These are phyloP conservation scores for Collybia sordida DNA, from an alignment of 768 basidiomycete genomes.

Conservation along the genomic window DNA sequence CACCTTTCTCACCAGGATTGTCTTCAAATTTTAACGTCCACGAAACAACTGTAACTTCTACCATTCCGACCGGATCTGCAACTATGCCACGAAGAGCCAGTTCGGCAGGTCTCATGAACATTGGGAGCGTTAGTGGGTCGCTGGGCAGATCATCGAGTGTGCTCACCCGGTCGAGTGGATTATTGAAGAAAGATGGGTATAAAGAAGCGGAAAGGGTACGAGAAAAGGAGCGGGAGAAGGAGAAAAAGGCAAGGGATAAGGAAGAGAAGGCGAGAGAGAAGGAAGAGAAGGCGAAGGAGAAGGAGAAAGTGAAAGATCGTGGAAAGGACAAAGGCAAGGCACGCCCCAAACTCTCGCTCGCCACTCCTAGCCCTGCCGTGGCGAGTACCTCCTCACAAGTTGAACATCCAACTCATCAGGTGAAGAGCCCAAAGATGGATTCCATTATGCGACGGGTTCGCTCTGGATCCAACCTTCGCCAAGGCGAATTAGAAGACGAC, in stretches of 20 bases:
- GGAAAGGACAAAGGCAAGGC: constrained; percentile 14
- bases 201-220: constrained; percentile 14
- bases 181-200: constrained; percentile 12
- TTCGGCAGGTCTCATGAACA: constrained; percentile 12
- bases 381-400: neutral
- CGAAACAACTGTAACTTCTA: constrained; percentile 1
- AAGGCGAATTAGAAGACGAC: constrained; percentile 6
- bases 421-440: constrained; percentile 8
- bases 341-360: constrained; percentile 30
- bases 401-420: constrained; percentile 4
- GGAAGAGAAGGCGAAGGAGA: constrained; percentile 22
- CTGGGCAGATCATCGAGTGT: constrained; percentile 19
- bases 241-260: constrained; percentile 12
- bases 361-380: constrained; percentile 13
- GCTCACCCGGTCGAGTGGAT: constrained; percentile 9
- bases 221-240: constrained; percentile 17
- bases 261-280: constrained; percentile 20
- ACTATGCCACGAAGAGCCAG: constrained; percentile 16
- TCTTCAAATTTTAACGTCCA: neutral
- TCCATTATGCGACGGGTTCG: constrained; percentile 30
- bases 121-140: constrained; percentile 8
- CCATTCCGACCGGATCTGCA: neutral
- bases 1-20: constrained; percentile 7
- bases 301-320: constrained; percentile 6
- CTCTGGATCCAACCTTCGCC: constrained; percentile 31